Base-by-base conservation (phyloP, 768 basidiomycete genomes). In the Xanthoconium purpureum region DNA sequence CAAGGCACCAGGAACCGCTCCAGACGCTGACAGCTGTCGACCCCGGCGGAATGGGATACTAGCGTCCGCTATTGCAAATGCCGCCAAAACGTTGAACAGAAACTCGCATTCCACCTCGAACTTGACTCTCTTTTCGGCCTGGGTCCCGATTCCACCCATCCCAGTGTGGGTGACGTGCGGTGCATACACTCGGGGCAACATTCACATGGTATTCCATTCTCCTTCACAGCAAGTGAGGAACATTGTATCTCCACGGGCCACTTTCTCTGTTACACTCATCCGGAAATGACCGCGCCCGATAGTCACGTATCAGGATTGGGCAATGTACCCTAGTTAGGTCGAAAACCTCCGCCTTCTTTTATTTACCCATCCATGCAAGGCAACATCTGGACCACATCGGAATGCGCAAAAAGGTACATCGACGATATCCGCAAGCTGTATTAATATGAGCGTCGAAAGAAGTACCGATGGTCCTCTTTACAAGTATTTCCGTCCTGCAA, bases 1-100 rank as follows among this genome's bases (percentile, higher is more conserved):
- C 11, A 45, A 66, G 65, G 65, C 43, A 66, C 65, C 64, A 66
- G 64, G 64, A 20, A 67, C 65, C 33, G n/a, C 37, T 28, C 36
- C 32, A 14, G 15, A 5, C 43, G 12, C 32, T 38, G 43, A 36
- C 50, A 54, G 53, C 14, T 40, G 28, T 30, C 30, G 46, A 47
- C 52, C 15, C 60, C 39, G 59, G 51, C 50, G 50, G 47, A 35
- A 61, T 20, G 38, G 37, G 18, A 32, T 24, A 24, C 24, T 24
- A 24, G 24, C 24, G 24, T 24, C 24, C 2, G 9, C 14, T 24
- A 38, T 42, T 44, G 33, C 10, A 42, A 20, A 14, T 17, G 35
- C 14, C 20, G 14, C 37, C 20, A 55, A 35, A 4, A 33, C 18
- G 12, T 30, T 33, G 0, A 29, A 14, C n/a, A 14, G 24, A n/a